These are phyloP conservation scores for Calonectria pteridis DNA, from an alignment of 2,329 filamentous ascomycete species.

Conservation along the genomic window DNA sequence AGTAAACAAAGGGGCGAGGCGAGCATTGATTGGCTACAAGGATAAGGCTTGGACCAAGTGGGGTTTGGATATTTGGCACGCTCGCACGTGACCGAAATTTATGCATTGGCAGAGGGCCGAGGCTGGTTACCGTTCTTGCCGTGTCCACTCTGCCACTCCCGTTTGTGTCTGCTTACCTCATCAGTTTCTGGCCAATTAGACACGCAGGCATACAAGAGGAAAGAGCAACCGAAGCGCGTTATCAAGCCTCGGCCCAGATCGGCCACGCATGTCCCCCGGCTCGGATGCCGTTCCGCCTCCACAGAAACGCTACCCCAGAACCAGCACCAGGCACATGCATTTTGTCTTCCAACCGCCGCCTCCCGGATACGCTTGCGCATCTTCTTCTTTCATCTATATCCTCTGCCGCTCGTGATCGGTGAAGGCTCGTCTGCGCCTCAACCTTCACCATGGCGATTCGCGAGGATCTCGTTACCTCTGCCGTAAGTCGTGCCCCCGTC, in stretches of 20 bases:
- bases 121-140: constrained; percentile 12
- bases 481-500: constrained; percentile 62
- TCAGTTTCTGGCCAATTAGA: not conserved
- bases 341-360: constrained; percentile 34
- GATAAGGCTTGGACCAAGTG: constrained; percentile 1
- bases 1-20: constrained; percentile 56
- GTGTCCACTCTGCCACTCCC: not conserved
- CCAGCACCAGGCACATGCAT: constrained; percentile 45
- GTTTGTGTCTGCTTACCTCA: constrained; percentile 10
- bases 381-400: constrained; percentile 19
- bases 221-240: constrained; percentile 26
- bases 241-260: constrained; percentile 50
- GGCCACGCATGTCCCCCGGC: constrained; percentile 41
- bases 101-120: not conserved
- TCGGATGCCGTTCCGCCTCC: constrained; percentile 44
- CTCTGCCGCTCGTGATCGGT: constrained; percentile 39
- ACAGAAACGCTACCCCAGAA: constrained; percentile 38
- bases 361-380: constrained; percentile 28
- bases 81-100: constrained; percentile 40
- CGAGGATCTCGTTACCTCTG: constrained; percentile 91
- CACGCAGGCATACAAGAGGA: not conserved
- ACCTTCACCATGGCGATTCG: constrained; percentile 79
- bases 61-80: constrained; percentile 21
- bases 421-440: constrained; percentile 35
- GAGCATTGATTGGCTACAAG: constrained; percentile 44